A percentile compares a stretch with the other conserved stretches of the same genome.
Conservation (phyloP, 441 rosid species). For the Geranium incanum region DNA sequence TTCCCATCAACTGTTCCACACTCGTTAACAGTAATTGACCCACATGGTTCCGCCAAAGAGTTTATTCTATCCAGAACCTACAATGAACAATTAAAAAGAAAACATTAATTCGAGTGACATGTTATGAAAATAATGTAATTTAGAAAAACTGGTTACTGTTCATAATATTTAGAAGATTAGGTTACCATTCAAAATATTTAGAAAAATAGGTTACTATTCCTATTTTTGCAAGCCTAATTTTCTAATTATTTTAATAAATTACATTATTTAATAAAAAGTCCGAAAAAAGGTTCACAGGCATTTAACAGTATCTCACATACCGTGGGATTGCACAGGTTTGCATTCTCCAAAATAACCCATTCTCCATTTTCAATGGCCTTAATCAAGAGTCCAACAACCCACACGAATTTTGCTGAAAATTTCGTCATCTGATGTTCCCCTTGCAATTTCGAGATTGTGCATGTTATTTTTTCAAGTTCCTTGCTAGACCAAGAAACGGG, state of each 20-base stretch:
- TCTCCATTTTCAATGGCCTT: slow-evolving; percentile 97
- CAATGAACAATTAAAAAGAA: slow-evolving; percentile 18
- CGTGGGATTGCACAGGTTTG: slow-evolving; percentile 98
- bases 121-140: not conserved
- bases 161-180: too few species aligned
- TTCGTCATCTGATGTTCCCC: slow-evolving; percentile 35
- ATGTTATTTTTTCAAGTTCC: slow-evolving; percentile 45
- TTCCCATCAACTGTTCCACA: slow-evolving; percentile 84
- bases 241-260: too few species aligned
- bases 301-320: slow-evolving; percentile 29
- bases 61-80: slow-evolving; percentile 99
- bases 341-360: slow-evolving; percentile 90
- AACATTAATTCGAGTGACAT: slow-evolving; percentile 1
- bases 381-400: slow-evolving; percentile 82
- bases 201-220: too few species aligned
- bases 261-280: too few species aligned
- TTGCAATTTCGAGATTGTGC: slow-evolving; percentile 55
- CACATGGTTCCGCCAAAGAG: slow-evolving; percentile 89
- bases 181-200: too few species aligned
- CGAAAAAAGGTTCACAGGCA: slow-evolving; percentile 13
- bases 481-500: slow-evolving; percentile 48
- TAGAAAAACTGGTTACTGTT: too few species aligned
- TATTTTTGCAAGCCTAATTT: too few species aligned
- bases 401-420: slow-evolving; percentile 76
- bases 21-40: slow-evolving; percentile 87